phyloP scores from a whole-genome alignment of 2,329 filamentous ascomycete species.

The Tolypocladium ovalisporum region DNA sequence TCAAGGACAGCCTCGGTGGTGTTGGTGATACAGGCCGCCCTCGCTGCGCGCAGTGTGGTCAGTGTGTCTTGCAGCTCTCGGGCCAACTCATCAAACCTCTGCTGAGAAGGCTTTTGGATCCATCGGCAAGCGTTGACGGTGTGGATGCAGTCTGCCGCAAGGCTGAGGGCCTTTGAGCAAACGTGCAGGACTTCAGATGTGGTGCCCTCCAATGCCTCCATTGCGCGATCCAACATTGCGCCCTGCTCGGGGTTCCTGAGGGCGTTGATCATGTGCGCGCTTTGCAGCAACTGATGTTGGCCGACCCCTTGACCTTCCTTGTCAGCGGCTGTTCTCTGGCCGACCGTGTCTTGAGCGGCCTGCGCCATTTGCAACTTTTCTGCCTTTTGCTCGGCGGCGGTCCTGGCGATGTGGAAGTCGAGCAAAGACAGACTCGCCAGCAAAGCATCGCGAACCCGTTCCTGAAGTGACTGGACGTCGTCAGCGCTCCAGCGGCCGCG shows the following conservation, averaged over 20 bases:
- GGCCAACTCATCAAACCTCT: constrained; percentile 10
- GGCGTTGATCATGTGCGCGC: constrained; percentile 21
- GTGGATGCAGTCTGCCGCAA: constrained; percentile 13
- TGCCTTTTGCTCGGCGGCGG: constrained; percentile 10
- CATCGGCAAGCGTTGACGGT: constrained; percentile 19
- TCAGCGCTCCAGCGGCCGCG: constrained; percentile 32
- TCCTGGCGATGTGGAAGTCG: constrained; percentile 29
- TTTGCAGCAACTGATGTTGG: constrained; percentile 18
- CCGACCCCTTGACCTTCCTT: constrained; percentile 9
- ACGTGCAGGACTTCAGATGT: constrained; percentile 14
- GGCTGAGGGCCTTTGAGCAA: constrained; percentile 11
- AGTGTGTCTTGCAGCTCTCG: constrained; percentile 10
- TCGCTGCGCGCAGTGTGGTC: constrained; percentile 14
- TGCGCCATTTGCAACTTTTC: constrained; percentile 4
- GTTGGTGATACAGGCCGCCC: constrained; percentile 14
- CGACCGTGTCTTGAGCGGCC: not conserved
- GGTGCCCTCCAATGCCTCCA: constrained; percentile 18
- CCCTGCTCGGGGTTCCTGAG: constrained; percentile 25
- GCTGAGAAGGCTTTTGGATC: constrained; percentile 11
- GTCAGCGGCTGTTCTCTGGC: not conserved
- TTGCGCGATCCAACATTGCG: constrained; percentile 18
- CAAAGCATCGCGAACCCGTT: constrained; percentile 23
- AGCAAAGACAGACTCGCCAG: constrained; percentile 23
- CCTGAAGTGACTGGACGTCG: constrained; percentile 26
- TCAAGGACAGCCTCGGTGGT: constrained; percentile 29